These are phyloP conservation scores for Tuber umbilicatum DNA, from an alignment of 495 filamentous ascomycete species.

Conservation along the genomic window DNA sequence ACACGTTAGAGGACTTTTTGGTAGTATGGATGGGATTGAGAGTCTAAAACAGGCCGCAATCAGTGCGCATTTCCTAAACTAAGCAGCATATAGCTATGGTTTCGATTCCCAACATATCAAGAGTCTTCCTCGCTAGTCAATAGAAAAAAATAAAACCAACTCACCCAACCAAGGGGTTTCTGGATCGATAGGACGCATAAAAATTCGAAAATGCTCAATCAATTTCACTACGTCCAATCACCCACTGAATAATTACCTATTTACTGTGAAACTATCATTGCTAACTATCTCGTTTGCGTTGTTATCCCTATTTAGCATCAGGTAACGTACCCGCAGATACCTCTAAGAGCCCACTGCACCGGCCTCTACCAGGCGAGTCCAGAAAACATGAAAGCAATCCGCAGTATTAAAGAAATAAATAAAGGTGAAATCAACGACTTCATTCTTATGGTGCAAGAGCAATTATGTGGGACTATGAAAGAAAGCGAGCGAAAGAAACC, in stretches of 20 bases:
- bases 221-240: neutral
- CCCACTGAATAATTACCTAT: neutral
- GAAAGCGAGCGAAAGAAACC: neutral
- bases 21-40: neutral
- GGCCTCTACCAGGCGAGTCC: neutral
- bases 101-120: neutral
- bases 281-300: neutral
- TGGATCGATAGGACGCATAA: too few species aligned
- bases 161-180: neutral
- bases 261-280: neutral
- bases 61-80: neutral
- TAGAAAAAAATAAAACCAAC: neutral
- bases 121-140: neutral
- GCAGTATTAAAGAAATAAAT: neutral
- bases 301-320: neutral
- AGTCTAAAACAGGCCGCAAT: neutral
- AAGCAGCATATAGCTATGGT: neutral
- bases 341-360: neutral
- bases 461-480: neutral
- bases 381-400: neutral
- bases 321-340: neutral
- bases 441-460: neutral
- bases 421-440: neutral
- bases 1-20: neutral
- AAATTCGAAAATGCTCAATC: neutral